A percentile compares a stretch with the other conserved stretches of the same genome.
phyloP scores from a whole-genome alignment of 495 filamentous ascomycete genomes.

The Podospora pseudocomata region DNA sequence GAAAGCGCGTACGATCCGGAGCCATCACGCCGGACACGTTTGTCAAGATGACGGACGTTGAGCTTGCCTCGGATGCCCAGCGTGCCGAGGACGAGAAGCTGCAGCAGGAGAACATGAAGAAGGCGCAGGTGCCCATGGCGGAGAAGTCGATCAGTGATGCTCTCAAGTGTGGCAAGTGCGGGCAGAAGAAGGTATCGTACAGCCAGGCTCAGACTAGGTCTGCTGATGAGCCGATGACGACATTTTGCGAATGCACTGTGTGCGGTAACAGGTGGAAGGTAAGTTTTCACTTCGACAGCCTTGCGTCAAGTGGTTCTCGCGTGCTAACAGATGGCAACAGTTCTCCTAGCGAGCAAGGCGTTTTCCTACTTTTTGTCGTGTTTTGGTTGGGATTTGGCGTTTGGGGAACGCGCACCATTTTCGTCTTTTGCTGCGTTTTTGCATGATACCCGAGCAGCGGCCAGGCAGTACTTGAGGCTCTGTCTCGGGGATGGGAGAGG shows the following conservation, averaged over 20 bases:
- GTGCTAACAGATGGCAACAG: background rate
- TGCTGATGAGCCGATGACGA: conserved; percentile 90
- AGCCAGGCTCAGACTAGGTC: conserved; percentile 92
- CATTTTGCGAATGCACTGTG: conserved; percentile 71
- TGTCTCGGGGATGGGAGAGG: background rate
- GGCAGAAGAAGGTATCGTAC: conserved; percentile 89
- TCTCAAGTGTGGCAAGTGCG: conserved; percentile 84
- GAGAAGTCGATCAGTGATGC: conserved; percentile 83
- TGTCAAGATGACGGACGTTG: conserved; percentile 56
- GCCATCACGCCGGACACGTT: conserved; percentile 68
- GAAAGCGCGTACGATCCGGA: conserved; percentile 67
- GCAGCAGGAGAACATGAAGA: conserved; percentile 88
- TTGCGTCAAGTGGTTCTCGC: background rate
- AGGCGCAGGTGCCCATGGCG: conserved; percentile 84
- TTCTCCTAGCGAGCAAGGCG: background rate
- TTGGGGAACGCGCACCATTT: background rate
- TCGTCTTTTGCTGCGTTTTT: conserved; percentile 3
- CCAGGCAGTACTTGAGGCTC: background rate
- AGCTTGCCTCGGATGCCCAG: conserved; percentile 62
- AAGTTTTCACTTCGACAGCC: conserved; percentile 16
- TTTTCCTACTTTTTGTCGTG: background rate
- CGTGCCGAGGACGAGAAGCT: conserved; percentile 69
- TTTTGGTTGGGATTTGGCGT: conserved; percentile 11
- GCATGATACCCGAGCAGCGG: conserved; percentile 11
- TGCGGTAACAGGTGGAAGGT: conserved; percentile 78